Percentiles rank a stretch among this genome's conserved stretches.
Conservation (phyloP, 2,329 filamentous ascomycete genomes). For the Volutella citrinella region DNA sequence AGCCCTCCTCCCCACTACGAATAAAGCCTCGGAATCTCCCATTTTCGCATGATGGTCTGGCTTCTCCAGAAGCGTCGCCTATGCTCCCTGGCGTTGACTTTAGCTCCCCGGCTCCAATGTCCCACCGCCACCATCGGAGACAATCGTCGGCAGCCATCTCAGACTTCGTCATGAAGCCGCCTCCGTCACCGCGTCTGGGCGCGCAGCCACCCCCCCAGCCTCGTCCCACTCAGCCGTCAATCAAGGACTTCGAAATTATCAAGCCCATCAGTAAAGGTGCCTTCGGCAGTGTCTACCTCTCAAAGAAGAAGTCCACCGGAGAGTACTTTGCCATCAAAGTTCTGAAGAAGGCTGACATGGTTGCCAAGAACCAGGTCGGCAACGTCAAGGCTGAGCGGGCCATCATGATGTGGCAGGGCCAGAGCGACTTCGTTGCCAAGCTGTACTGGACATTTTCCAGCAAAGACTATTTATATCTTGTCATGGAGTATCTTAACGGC, state of each 20-base stretch:
- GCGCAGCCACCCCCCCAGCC: conserved; percentile 78
- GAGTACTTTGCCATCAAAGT: conserved; percentile 99
- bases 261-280: conserved; percentile 99
- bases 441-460: conserved; percentile 99
- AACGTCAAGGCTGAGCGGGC: conserved; percentile 98
- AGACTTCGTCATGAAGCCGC: conserved; percentile 61
- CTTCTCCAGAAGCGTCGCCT: conserved; percentile 86
- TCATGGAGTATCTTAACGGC: conserved; percentile 99
- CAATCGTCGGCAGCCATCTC: conserved; percentile 91
- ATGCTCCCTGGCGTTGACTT: conserved; percentile 82
- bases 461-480: conserved; percentile 96
- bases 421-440: conserved; percentile 98
- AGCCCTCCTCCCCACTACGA: conserved; percentile 81
- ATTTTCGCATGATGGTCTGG: conserved; percentile 60
- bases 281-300: conserved; percentile 95
- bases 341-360: conserved; percentile 99
- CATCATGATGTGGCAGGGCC: conserved; percentile 99
- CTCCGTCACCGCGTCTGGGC: conserved; percentile 77
- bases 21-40: conserved; percentile 74
- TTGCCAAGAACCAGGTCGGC: conserved; percentile 98
- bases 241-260: conserved; percentile 99
- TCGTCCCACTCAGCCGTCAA: conserved; percentile 86
- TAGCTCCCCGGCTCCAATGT: conserved; percentile 65
- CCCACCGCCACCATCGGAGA: conserved; percentile 69
- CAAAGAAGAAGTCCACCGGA: conserved; percentile 97